phyloP scores from a whole-genome alignment of 73 alveolate species.

The Paramecium pentaurelia region DNA sequence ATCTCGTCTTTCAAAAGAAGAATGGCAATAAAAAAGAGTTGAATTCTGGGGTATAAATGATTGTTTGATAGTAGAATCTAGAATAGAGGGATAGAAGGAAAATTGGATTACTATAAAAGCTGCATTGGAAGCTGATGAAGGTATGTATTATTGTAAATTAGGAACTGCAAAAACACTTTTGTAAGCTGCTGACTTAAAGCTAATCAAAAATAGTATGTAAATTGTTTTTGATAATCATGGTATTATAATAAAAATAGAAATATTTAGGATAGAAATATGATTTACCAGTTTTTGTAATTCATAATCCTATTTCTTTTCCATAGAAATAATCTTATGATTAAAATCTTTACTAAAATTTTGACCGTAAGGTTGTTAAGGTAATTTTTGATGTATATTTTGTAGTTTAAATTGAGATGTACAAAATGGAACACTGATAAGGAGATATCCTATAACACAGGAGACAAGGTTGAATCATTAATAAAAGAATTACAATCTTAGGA shows the following conservation, averaged over 20 bases:
- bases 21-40: not conserved
- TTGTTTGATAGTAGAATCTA: not conserved
- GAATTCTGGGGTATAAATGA: slow-evolving; percentile 33
- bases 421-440: slow-evolving; percentile 28
- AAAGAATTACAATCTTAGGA: not conserved
- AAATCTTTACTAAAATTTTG: not conserved
- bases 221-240: not conserved
- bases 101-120: slow-evolving; percentile 12
- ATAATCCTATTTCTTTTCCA: slow-evolving; percentile 36
- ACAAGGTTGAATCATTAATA: not conserved
- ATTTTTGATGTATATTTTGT: too few species aligned
- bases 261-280: slow-evolving; percentile 13
- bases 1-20: slow-evolving; percentile 24
- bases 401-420: not conserved
- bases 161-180: slow-evolving; percentile 15
- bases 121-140: slow-evolving; percentile 42
- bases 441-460: not conserved
- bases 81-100: slow-evolving; percentile 36
- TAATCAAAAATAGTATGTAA: slow-evolving; percentile 16
- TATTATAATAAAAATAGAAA: not conserved
- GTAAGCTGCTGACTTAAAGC: slow-evolving; percentile 36
- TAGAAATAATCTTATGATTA: not conserved
- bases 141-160: not conserved
- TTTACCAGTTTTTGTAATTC: not conserved
- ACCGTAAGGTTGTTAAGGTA: not conserved